A percentile compares a stretch with the other conserved stretches of the same genome.
phyloP scores from a whole-genome alignment of 108 stramenopile species.

The Cylindrotheca fusiformis region DNA sequence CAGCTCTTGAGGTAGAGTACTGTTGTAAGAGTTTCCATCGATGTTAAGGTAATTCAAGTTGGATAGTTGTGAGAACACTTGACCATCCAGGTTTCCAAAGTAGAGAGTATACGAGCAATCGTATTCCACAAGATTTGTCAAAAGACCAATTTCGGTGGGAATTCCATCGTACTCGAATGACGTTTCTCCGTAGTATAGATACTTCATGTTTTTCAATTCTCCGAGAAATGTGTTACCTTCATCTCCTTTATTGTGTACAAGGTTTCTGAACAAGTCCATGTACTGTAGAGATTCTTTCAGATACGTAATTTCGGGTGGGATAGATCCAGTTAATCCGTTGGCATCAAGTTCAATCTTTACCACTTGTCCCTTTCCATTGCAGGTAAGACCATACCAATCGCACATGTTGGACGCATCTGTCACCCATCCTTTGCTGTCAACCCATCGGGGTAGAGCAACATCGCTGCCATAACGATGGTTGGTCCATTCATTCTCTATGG shows the following conservation, averaged over 20 bases:
- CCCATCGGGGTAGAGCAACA: constrained; percentile 39
- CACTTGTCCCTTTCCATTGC: constrained; percentile 38
- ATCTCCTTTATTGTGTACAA: constrained; percentile 43
- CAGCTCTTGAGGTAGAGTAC: constrained; percentile 22
- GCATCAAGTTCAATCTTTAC: constrained; percentile 30
- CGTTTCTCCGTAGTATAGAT: constrained; percentile 23
- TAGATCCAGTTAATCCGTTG: constrained; percentile 37
- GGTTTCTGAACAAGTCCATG: constrained; percentile 34
- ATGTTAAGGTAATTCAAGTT: constrained; percentile 32
- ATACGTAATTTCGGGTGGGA: constrained; percentile 35
- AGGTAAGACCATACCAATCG: constrained; percentile 58
- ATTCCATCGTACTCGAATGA: constrained; percentile 31
- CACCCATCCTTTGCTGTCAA: constrained; percentile 22
- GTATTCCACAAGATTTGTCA: constrained; percentile 23
- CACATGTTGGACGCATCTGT: constrained; percentile 33
- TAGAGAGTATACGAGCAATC: constrained; percentile 30
- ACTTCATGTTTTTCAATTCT: constrained; percentile 33
- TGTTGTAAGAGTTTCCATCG: constrained; percentile 40
- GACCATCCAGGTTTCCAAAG: constrained; percentile 12
- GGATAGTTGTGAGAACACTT: constrained; percentile 10
- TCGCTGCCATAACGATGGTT: constrained; percentile 19
- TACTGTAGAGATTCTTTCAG: constrained; percentile 20
- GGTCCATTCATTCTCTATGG: constrained; percentile 12
- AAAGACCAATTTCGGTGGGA: constrained; percentile 20
- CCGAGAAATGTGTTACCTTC: constrained; percentile 38